Conservation (phyloP, 192 early-diverging fungal species). For the Radiomyces spectabilis region DNA sequence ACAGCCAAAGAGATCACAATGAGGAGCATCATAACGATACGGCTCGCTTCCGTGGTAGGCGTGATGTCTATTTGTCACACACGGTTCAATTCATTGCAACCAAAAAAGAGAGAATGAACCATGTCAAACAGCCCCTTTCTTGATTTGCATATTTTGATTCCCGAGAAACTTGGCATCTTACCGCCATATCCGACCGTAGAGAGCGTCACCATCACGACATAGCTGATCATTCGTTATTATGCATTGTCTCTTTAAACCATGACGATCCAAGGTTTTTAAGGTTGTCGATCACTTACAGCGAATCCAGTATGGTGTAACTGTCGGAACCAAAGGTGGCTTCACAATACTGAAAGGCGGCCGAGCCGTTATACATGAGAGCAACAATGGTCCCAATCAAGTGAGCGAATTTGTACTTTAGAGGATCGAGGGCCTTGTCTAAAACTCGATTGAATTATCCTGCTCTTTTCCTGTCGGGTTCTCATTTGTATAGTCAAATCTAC, state of each 20-base stretch:
- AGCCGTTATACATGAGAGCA: constrained; percentile 49
- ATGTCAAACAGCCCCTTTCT: too few relatives aligned
- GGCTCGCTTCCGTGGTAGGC: constrained; percentile 39
- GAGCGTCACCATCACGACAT: constrained; percentile 61
- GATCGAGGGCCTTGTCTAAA: constrained; percentile 37
- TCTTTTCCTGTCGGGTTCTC: neutral
- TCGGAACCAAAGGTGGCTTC: constrained; percentile 41
- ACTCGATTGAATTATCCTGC: too few relatives aligned
- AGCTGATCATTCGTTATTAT: too few relatives aligned
- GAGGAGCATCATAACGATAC: constrained; percentile 50
- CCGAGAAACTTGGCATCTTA: neutral
- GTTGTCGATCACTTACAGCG: constrained; percentile 3
- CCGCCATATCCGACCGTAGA: constrained; percentile 67
- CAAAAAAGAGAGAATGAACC: too few relatives aligned
- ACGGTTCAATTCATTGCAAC: too few relatives aligned
- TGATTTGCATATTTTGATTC: too few relatives aligned
- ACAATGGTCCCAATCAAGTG: constrained; percentile 44
- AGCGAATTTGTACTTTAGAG: constrained; percentile 44
- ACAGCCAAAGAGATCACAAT: constrained; percentile 54
- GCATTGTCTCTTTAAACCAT: too few relatives aligned
- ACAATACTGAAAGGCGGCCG: constrained; percentile 52
- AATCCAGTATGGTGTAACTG: constrained; percentile 23
- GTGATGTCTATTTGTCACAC: constrained; percentile 47
- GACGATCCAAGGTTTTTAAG: too few relatives aligned
- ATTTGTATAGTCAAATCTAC: constrained; percentile 21